Evolutionary conservation across 345 rosid genomes (phyloP).

Genomic region (Eutrema yunnanense): DNA sequence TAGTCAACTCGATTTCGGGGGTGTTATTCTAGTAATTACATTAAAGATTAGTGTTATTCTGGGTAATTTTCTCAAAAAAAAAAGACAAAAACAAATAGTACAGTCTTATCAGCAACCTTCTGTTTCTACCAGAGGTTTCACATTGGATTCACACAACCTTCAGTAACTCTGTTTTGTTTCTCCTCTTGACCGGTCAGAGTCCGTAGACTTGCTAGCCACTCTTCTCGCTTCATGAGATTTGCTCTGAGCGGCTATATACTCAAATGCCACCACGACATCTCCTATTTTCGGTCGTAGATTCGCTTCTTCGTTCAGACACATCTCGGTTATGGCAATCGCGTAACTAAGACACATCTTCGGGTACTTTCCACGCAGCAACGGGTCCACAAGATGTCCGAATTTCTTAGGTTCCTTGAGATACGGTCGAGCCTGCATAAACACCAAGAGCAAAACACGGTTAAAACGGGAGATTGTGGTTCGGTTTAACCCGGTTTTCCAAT

Average conservation of each 20-base stretch:
- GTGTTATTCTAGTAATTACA: no score
- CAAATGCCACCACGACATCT: conserved; percentile 83
- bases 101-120: conserved; percentile 7
- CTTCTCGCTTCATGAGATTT: conserved; percentile 17
- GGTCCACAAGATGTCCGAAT: conserved; percentile 61
- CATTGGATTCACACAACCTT: not conserved
- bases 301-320: conserved; percentile 92
- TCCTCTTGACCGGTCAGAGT: not conserved
- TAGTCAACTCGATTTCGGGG: no score
- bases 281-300: conserved; percentile 64
- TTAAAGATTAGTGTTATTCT: no score
- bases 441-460: not conserved
- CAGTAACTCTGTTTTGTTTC: conserved; percentile 7
- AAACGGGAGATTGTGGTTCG: not conserved
- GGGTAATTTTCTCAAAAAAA: no score
- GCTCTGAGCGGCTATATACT: conserved; percentile 53
- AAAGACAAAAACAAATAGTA: not conserved
- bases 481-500: not conserved
- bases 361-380: conserved; percentile 56
- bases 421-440: conserved; percentile 50
- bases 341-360: conserved; percentile 76
- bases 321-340: conserved; percentile 72
- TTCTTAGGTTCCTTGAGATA: conserved; percentile 64
- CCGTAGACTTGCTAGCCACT: conserved; percentile 22
- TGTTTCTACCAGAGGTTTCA: conserved; percentile 13